Conservation (phyloP, 2,329 filamentous ascomycete genomes). For the Periconia macrospinosa region DNA sequence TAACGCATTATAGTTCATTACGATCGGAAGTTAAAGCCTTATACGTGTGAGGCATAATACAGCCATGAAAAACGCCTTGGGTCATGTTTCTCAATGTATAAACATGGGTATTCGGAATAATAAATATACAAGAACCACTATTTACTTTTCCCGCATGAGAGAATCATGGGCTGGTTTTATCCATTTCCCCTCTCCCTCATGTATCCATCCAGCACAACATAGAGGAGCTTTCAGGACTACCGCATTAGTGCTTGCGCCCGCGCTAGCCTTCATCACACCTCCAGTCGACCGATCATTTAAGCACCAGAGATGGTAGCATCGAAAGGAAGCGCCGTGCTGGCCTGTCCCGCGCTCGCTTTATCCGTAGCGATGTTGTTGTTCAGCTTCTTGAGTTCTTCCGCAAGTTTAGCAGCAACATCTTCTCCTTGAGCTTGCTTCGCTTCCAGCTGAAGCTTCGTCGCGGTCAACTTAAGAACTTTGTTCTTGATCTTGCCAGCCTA, state of each 20-base stretch:
- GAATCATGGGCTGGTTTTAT: too few relatives aligned
- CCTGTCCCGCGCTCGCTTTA: conserved; percentile 50
- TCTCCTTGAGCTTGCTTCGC: conserved; percentile 58
- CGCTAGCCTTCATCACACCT: too few relatives aligned
- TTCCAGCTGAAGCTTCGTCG: conserved; percentile 55
- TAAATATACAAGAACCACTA: neutral
- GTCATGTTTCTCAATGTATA: neutral
- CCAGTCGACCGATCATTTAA: too few relatives aligned
- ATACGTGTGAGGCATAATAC: too few relatives aligned
- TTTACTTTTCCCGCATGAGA: too few relatives aligned
- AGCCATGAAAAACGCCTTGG: too few relatives aligned
- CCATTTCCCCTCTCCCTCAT: neutral
- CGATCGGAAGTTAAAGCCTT: too few relatives aligned
- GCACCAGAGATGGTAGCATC: conserved; percentile 29
- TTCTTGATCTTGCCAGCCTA: conserved; percentile 61
- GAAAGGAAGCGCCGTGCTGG: conserved; percentile 38
- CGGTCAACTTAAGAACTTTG: conserved; percentile 61
- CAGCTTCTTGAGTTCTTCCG: conserved; percentile 55
- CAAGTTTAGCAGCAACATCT: conserved; percentile 49
- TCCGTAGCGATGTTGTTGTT: conserved; percentile 57
- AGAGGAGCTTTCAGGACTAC: too few relatives aligned
- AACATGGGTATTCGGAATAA: neutral
- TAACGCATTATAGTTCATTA: too few relatives aligned
- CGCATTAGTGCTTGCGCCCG: too few relatives aligned
- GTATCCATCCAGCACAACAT: neutral